Evolutionary conservation across 768 basidiomycete species (phyloP), one percentile per base, ranked within the genome.

Genomic region (Antrodiella citrinella): DNA sequence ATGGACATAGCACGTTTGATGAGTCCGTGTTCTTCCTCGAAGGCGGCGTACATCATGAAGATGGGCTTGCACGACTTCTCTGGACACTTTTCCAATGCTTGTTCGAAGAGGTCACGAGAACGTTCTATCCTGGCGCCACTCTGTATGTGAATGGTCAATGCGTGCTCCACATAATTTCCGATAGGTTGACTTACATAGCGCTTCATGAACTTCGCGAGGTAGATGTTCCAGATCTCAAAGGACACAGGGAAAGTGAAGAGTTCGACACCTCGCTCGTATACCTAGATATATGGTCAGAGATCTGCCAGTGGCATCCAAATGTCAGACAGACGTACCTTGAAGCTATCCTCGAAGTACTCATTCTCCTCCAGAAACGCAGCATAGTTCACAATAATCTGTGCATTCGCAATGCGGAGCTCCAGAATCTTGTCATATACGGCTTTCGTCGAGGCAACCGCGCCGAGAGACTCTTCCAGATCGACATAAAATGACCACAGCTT

Each of bases 401-500:
- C 95, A 62, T 98, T 99, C 12, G 96, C 96, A 48, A 99, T 99
- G 48, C 92, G 85, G 55, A 99, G 75, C 55, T 97, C 93, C 59
- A 98, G 72, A 48, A 99, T 96, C 68, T 90, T 91, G 72, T 99
- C 94, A 62, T 98, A 98, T 2, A 94, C 91, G 0, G 76, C 78
- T 66, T 98, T 97, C 1, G 95, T 76, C 0, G 86, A 86, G 51
- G 95, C 92, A 15, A 96, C 86, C 0, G 91, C 84, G 1, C 95
- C 94, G 59, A 98, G 91, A 0, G 93, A 94, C 65, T 99, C 96
- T 65, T 98, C 94, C 15, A 98, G 76, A 61, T 99, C 96, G 57
- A 95, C 87, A 62, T 95, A 97, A 72, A 96, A 98, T 0, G 94
- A 96, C 96, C 96, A 99, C 0, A 99, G 77, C 65, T 99, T 99